Evolutionary conservation across 106 monocot genomes (phyloP).

Genomic region (Gastrodia elata): DNA sequence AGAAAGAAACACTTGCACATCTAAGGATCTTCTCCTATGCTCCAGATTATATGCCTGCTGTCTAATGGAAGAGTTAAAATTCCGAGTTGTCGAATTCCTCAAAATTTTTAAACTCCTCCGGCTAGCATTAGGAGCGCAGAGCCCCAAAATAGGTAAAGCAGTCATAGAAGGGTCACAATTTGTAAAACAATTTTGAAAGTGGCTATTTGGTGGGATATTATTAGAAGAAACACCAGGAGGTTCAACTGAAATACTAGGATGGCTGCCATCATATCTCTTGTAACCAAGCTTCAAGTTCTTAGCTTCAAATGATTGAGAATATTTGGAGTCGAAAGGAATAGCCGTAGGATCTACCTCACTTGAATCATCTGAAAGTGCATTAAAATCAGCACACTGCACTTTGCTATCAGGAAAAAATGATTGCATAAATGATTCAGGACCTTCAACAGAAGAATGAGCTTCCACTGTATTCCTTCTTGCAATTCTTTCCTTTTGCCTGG

Average conservation of each 20-base stretch:
- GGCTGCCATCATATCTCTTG: constrained; percentile 25
- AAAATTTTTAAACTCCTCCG: constrained; percentile 14
- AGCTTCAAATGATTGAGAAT: constrained; percentile 21
- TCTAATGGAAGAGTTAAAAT: constrained; percentile 15
- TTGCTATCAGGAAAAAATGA: constrained; percentile 12
- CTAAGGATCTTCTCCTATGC: constrained; percentile 22
- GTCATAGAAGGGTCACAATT: constrained; percentile 22
- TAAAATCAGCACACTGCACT: constrained; percentile 3
- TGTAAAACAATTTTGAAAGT: constrained; percentile 17
- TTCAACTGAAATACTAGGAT: constrained; percentile 41
- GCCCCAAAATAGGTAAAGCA: constrained; percentile 72
- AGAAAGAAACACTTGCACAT: constrained; percentile 21
- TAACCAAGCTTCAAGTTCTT: constrained; percentile 23
- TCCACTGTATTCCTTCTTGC: constrained; percentile 34
- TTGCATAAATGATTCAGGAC: constrained; percentile 15
- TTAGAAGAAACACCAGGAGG: constrained; percentile 25
- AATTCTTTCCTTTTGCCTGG: constrained; percentile 86
- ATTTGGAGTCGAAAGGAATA: constrained; percentile 21
- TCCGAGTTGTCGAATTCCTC: constrained; percentile 10
- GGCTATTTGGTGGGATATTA: constrained; percentile 26
- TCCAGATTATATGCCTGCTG: constrained; percentile 22
- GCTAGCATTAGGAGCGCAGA: constrained; percentile 85
- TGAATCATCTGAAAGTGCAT: constrained; percentile 10
- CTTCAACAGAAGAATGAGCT: constrained; percentile 12
- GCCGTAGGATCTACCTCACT: constrained; percentile 17